Conservation (phyloP, 768 basidiomycete species). For the Dendrothele bispora region DNA sequence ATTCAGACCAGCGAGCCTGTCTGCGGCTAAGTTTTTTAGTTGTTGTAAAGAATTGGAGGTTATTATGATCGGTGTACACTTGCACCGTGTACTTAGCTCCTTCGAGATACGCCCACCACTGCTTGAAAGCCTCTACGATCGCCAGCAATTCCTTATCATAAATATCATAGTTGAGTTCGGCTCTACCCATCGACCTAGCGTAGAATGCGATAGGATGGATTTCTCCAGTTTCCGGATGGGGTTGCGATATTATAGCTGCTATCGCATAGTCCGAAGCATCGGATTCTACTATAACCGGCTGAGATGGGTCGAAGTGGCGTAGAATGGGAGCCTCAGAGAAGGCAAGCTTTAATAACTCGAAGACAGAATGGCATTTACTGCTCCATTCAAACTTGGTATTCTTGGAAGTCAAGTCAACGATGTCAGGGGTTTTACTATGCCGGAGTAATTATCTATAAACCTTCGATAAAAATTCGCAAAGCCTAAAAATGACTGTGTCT, state of each 20-base stretch:
- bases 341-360: slow-evolving; percentile 13
- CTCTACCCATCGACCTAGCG: slow-evolving; percentile 10
- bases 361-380: slow-evolving; percentile 5
- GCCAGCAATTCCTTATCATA: slow-evolving; percentile 37
- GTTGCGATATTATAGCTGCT: slow-evolving; percentile 9
- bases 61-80: no score
- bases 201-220: slow-evolving; percentile 25
- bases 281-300: slow-evolving; percentile 8
- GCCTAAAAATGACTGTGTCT: no score
- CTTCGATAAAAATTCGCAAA: no score
- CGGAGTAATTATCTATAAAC: no score
- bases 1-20: no score
- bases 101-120: no score
- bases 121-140: slow-evolving; percentile 26
- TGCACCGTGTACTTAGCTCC: no score
- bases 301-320: slow-evolving; percentile 6
- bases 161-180: slow-evolving; percentile 32
- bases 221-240: neutral
- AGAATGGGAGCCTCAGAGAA: slow-evolving; percentile 15
- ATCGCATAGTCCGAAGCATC: slow-evolving; percentile 17
- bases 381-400: neutral
- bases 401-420: neutral
- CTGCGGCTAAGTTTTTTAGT: no score
- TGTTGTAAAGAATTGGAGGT: no score
- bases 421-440: no score